phyloP scores from a whole-genome alignment of 2,329 filamentous ascomycete genomes.

The Phialocephala sp. region DNA sequence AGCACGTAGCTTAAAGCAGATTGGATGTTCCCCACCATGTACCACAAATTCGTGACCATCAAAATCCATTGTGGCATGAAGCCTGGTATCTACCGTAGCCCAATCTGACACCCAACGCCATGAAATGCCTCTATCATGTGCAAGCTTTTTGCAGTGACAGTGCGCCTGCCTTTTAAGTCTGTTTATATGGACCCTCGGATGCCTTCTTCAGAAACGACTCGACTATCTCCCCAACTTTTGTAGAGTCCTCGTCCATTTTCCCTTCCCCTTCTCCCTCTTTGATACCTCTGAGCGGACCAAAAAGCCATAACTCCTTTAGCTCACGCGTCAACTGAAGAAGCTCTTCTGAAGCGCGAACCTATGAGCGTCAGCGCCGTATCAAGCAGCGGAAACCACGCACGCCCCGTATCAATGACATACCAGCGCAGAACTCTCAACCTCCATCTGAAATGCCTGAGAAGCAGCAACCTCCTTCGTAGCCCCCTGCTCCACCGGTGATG shows the following conservation, averaged over 20 bases:
- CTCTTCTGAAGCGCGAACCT: constrained; percentile 47
- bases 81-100: constrained; percentile 3
- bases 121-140: not conserved
- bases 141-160: not conserved
- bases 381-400: not conserved
- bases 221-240: constrained; percentile 40
- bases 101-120: not conserved
- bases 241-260: constrained; percentile 47
- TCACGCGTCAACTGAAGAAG: constrained; percentile 54
- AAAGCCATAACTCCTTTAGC: constrained; percentile 57
- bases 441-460: constrained; percentile 41
- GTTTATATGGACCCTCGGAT: constrained; percentile 4
- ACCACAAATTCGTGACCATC: not conserved
- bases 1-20: not conserved
- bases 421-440: constrained; percentile 42
- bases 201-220: constrained; percentile 31
- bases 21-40: not conserved
- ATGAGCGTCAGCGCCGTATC: not conserved
- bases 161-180: not conserved
- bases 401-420: constrained; percentile 25
- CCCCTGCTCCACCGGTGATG: constrained; percentile 36
- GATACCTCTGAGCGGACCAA: constrained; percentile 52
- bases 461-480: constrained; percentile 42
- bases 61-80: not conserved
- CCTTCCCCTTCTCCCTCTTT: constrained; percentile 49